A percentile compares a stretch with the other conserved stretches of the same genome.
phyloP scores from a whole-genome alignment of 2,329 filamentous ascomycete species.

The Endothia cerciana region DNA sequence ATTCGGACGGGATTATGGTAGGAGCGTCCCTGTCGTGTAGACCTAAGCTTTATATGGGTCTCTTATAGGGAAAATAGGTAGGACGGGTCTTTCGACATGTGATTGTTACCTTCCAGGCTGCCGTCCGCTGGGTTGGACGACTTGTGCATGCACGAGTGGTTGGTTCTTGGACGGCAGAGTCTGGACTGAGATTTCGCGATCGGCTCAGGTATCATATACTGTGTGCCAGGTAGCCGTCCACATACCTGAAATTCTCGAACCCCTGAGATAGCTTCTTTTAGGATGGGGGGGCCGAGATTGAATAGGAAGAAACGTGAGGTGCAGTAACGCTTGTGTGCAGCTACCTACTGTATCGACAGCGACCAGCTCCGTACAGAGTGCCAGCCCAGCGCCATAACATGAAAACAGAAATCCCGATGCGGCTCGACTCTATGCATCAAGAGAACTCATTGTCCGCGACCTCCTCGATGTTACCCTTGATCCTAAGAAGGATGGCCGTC shows the following conservation, averaged over 20 bases:
- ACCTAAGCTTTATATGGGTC: too few relatives aligned
- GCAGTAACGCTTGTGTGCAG: not conserved
- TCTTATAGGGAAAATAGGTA: too few relatives aligned
- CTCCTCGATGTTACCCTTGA: constrained; percentile 82
- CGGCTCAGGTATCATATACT: too few relatives aligned
- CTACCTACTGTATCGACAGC: constrained; percentile 8
- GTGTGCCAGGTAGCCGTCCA: not conserved
- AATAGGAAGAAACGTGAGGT: not conserved
- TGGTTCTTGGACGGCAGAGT: too few relatives aligned
- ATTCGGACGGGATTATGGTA: too few relatives aligned
- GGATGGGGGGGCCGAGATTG: not conserved
- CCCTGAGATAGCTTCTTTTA: not conserved
- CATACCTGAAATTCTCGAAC: not conserved
- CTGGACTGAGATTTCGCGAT: too few relatives aligned
- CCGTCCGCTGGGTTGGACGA: too few relatives aligned
- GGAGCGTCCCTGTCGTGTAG: too few relatives aligned
- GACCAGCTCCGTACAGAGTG: not conserved
- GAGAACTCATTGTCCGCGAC: constrained; percentile 43
- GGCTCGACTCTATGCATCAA: constrained; percentile 27
- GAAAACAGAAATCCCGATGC: not conserved
- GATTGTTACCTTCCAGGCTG: too few relatives aligned
- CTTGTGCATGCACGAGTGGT: too few relatives aligned
- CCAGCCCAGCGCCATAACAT: constrained; percentile 14
- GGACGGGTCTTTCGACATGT: too few relatives aligned
- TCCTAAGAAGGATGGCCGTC: constrained; percentile 78